Evolutionary conservation across 1,284 basidiomycete species (phyloP), one percentile per base, ranked within the genome.

Genomic region (Anthracocystis walkeri): DNA sequence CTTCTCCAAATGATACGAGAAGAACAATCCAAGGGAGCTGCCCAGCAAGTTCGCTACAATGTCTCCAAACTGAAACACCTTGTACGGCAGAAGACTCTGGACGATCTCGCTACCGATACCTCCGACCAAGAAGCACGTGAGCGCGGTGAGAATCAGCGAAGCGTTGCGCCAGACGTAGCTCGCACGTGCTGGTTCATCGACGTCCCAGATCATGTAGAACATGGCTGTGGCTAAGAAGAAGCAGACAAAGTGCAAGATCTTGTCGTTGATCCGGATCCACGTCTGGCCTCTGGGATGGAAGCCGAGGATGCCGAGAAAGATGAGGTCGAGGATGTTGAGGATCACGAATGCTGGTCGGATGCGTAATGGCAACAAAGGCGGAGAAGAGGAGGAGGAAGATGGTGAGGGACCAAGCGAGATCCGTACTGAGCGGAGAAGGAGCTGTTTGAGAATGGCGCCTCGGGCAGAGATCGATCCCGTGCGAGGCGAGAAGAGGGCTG

Each of bases 151-250:
- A 46, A 92, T 89, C 16, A 93, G 86, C 5, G 90, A 89, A 10
- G 90, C 88, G 82, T 92, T 88, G n/a, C 92, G 88, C 94, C 94
- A 95, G 75, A 92, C 90, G 90, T 91, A 93, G 84, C 92, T 89
- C 68, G 91, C 53, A 1, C 79, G 49, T 2, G 73, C 82, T 0
- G 68, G 57, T 90, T 95, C 92, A 73, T 95, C 93, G 12, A 94
- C 90, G 76, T 93, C 92, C 65, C 92, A 90, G 52, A 94, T 93
- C 80, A 92, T 92, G 85, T 93, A 95, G 85, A 94, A 94, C 7
- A 93, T 88, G 6, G 87, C 90, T 0, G 93, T 94, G 0, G 93
- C 92, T 31, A 92, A 70, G 65, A 88, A 88, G 77, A 96, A 91
- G 84, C 92, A 93, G 23, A 93, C 80, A 82, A 95, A 94, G 81